Percentiles rank a stretch among this genome's conserved stretches.
These are phyloP conservation scores for Cryptococcus floricola DNA, from an alignment of 1,284 basidiomycete genomes.

Conservation along the genomic window DNA sequence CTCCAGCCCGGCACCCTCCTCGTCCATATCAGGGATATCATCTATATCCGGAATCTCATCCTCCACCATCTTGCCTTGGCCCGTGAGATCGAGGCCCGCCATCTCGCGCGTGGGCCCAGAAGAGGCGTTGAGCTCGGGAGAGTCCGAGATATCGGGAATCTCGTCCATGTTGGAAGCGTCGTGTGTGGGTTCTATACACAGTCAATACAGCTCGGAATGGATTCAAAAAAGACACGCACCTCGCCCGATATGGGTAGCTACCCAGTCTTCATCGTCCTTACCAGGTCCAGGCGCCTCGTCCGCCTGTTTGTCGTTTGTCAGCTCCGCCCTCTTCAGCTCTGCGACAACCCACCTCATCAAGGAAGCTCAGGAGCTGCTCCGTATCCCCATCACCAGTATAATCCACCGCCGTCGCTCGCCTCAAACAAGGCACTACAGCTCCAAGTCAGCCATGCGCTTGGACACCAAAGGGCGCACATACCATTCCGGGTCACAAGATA, in stretches of 20 bases:
- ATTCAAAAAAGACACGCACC: slow-evolving; percentile 18
- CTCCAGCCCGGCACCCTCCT: slow-evolving; percentile 64
- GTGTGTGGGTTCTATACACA: slow-evolving; percentile 12
- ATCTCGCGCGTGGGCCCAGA: slow-evolving; percentile 48
- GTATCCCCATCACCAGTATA: slow-evolving; percentile 93
- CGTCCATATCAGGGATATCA: slow-evolving; percentile 90
- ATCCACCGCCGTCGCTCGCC: slow-evolving; percentile 82
- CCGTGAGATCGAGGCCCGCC: slow-evolving; percentile 47
- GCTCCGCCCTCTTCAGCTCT: background rate
- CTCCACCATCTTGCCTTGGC: slow-evolving; percentile 34
- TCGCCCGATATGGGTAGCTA: slow-evolving; percentile 51
- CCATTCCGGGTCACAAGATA: slow-evolving; percentile 86
- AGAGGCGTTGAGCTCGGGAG: slow-evolving; percentile 22
- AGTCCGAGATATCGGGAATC: slow-evolving; percentile 46
- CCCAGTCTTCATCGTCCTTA: slow-evolving; percentile 51
- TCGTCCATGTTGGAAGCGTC: slow-evolving; percentile 35
- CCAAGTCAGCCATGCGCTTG: background rate
- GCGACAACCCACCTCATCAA: slow-evolving; percentile 42
- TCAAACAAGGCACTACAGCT: slow-evolving; percentile 74
- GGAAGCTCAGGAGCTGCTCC: slow-evolving; percentile 68
- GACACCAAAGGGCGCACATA: slow-evolving; percentile 27
- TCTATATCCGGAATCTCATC: slow-evolving; percentile 74
- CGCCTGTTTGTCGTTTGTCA: slow-evolving; percentile 27
- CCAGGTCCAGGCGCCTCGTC: slow-evolving; percentile 44
- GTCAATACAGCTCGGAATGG: background rate